Evolutionary conservation across 176 grass and related monocot species (phyloP).

Genomic region (Zoysia pacifica): DNA sequence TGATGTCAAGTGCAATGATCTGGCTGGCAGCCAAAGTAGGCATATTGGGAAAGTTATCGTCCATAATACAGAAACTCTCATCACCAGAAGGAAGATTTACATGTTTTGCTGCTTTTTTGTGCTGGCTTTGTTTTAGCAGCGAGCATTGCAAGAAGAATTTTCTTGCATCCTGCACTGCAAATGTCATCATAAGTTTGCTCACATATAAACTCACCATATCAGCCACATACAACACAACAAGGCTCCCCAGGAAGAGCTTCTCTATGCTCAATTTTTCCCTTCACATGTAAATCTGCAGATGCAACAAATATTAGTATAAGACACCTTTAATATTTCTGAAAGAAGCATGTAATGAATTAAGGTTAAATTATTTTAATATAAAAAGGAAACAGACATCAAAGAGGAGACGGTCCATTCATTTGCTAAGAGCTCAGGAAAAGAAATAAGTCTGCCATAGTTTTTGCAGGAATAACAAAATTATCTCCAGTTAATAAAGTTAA

Average conservation of each 20-base stretch:
- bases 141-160: conserved; percentile 58
- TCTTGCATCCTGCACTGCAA: conserved; percentile 85
- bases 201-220: conserved; percentile 93
- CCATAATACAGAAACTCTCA: conserved; percentile 74
- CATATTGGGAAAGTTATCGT: conserved; percentile 41
- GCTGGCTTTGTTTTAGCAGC: conserved; percentile 39
- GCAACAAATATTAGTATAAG: conserved; percentile 29
- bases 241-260: conserved; percentile 82
- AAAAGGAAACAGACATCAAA: not conserved
- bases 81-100: conserved; percentile 68
- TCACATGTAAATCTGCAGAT: conserved; percentile 60
- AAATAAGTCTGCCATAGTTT: not conserved
- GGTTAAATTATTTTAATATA: not conserved
- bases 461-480: not conserved
- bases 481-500: conserved; percentile 31
- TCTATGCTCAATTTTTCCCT: conserved; percentile 78
- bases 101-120: conserved; percentile 34
- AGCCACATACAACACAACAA: conserved; percentile 66
- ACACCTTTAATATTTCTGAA: not conserved
- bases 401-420: not conserved
- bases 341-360: not conserved
- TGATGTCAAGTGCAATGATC: conserved; percentile 63
- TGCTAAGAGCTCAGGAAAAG: not conserved
- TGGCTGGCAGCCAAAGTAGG: conserved; percentile 47
- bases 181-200: conserved; percentile 82